A percentile compares a stretch with the other conserved stretches of the same genome.
Evolutionary conservation across 176 grass and related monocot genomes (phyloP).

Genomic region (Triticum timopheevii): DNA sequence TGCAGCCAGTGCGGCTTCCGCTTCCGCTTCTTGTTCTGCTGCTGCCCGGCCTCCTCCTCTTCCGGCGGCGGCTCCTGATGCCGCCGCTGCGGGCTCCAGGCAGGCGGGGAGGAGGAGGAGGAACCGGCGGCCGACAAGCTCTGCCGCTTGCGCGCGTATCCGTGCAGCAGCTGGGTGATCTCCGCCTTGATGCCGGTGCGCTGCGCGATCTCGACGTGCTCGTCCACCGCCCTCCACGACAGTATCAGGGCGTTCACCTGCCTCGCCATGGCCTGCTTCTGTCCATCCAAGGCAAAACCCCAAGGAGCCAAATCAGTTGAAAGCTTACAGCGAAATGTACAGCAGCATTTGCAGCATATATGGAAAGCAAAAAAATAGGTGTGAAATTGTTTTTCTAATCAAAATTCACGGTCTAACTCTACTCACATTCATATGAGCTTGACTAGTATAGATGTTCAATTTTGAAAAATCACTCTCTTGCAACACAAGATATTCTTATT

Average conservation of each 20-base stretch:
- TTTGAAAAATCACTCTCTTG: background rate
- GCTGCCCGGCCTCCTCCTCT: too few species aligned
- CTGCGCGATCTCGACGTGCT: background rate
- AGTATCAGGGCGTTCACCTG: constrained; percentile 44
- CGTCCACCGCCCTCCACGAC: constrained; percentile 31
- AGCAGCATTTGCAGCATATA: too few species aligned
- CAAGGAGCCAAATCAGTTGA: background rate
- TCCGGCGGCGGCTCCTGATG: background rate
- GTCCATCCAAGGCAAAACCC: background rate
- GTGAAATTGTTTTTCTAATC: too few species aligned
- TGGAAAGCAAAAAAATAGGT: too few species aligned
- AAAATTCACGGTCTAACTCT: background rate
- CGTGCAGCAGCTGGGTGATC: constrained; percentile 37
- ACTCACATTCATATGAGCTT: background rate
- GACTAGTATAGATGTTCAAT: background rate
- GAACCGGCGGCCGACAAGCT: background rate
- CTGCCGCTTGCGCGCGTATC: constrained; percentile 32
- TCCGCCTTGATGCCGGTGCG: constrained; percentile 36
- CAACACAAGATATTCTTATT: background rate
- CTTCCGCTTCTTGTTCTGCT: too few species aligned
- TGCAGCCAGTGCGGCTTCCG: too few species aligned
- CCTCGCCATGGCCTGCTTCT: constrained; percentile 25
- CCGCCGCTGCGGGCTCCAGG: background rate
- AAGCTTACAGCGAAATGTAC: background rate
- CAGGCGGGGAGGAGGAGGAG: background rate